These are phyloP conservation scores for Schizonepeta tenuifolia DNA, from an alignment of 257 asterid species.

Conservation along the genomic window DNA sequence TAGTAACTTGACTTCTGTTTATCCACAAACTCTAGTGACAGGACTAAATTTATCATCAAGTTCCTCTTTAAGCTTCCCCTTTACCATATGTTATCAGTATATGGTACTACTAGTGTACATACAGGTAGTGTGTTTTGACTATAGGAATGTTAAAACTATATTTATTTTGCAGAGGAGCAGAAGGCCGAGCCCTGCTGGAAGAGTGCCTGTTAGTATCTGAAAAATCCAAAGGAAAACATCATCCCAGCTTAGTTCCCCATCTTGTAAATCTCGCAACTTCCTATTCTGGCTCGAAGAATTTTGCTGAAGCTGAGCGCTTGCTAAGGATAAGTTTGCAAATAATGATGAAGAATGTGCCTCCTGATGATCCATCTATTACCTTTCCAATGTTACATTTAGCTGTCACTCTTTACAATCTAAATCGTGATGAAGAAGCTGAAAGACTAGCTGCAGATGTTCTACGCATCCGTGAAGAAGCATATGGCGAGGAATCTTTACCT, in stretches of 20 bases:
- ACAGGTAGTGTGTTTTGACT: background rate
- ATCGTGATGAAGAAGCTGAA: constrained; percentile 87
- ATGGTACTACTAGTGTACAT: background rate
- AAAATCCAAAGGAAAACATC: constrained; percentile 69
- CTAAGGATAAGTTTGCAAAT: constrained; percentile 73
- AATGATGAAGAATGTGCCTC: constrained; percentile 59
- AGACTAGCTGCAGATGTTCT: constrained; percentile 67
- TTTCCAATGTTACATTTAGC: constrained; percentile 90
- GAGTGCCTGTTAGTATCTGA: constrained; percentile 71
- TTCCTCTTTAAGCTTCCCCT: background rate
- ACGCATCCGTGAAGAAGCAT: constrained; percentile 71
- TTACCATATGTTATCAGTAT: constrained; percentile 18
- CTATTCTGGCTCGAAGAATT: constrained; percentile 77
- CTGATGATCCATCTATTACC: constrained; percentile 81
- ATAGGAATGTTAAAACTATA: background rate
- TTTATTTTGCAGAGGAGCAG: constrained; percentile 59
- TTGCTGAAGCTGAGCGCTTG: constrained; percentile 85
- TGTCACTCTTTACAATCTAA: constrained; percentile 65
- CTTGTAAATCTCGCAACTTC: constrained; percentile 90
- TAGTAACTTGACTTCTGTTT: constrained; percentile 1
- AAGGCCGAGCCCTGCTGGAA: constrained; percentile 75
- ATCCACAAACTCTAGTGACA: constrained; percentile 4
- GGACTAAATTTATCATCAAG: constrained; percentile 14
- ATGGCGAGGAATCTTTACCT: constrained; percentile 82
- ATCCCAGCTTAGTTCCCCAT: constrained; percentile 75